Evolutionary conservation across 805 yeast species (phyloP).

Genomic region (Candida khao-thaluensis): DNA sequence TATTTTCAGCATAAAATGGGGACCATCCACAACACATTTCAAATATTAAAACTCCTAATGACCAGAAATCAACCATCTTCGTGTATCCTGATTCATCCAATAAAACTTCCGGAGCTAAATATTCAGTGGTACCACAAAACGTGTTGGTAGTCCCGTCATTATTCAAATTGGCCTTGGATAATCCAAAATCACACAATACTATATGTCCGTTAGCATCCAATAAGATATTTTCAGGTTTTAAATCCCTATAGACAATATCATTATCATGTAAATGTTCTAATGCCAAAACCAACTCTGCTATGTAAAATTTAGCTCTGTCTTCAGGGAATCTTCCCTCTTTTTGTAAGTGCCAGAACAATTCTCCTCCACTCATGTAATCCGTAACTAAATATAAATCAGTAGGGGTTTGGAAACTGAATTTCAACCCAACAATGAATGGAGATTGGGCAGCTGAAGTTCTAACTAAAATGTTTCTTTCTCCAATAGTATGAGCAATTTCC

Average conservation of each 20-base stretch:
- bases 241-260: constrained; percentile 93
- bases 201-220: constrained; percentile 97
- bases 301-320: constrained; percentile 93
- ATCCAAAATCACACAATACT: constrained; percentile 95
- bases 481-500: constrained; percentile 97
- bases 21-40: constrained; percentile 99
- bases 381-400: constrained; percentile 89
- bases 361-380: constrained; percentile 98
- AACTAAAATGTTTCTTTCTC: constrained; percentile 92
- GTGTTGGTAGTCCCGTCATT: constrained; percentile 91
- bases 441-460: constrained; percentile 86
- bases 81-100: constrained; percentile 96
- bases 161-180: constrained; percentile 87
- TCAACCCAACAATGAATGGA: constrained; percentile 93
- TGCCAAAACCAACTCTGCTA: constrained; percentile 92
- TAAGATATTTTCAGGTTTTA: constrained; percentile 94
- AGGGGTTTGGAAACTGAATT: constrained; percentile 95
- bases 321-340: constrained; percentile 93
- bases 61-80: constrained; percentile 99
- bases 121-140: constrained; percentile 98
- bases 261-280: constrained; percentile 93
- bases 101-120: constrained; percentile 94
- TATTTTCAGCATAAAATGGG: constrained; percentile 96
- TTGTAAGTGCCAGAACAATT: constrained; percentile 93
- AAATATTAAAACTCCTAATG: constrained; percentile 91